Evolutionary conservation across 2,329 filamentous ascomycete genomes (phyloP).

Genomic region (Trichophyton rubrum): DNA sequence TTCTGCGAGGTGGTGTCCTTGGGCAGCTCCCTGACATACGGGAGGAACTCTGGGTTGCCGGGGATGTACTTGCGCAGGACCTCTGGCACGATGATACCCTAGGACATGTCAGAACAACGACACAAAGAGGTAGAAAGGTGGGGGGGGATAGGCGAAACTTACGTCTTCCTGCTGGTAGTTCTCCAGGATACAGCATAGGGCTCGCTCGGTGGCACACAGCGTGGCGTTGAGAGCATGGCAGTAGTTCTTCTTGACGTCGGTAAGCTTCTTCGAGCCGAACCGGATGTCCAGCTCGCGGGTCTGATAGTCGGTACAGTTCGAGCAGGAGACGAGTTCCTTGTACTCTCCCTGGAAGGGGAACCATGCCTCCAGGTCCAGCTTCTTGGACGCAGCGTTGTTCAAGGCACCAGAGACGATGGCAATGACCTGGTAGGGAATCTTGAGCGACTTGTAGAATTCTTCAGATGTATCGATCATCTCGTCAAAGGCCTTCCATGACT

Average conservation of each 20-base stretch:
- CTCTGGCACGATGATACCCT: slow-evolving; percentile 70
- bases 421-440: slow-evolving; percentile 81
- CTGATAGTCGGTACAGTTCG: slow-evolving; percentile 97
- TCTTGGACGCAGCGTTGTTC: slow-evolving; percentile 81
- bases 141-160: slow-evolving; percentile 21
- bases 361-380: slow-evolving; percentile 93
- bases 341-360: slow-evolving; percentile 95
- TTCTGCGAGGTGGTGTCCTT: slow-evolving; percentile 58
- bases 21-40: slow-evolving; percentile 72
- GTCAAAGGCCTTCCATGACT: slow-evolving; percentile 88
- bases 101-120: slow-evolving; percentile 15
- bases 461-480: slow-evolving; percentile 84
- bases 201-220: slow-evolving; percentile 79
- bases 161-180: slow-evolving; percentile 90
- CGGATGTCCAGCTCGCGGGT: slow-evolving; percentile 86
- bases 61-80: slow-evolving; percentile 81
- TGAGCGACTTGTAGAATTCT: slow-evolving; percentile 86
- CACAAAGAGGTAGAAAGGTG: background rate
- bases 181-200: slow-evolving; percentile 87
- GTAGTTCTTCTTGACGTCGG: slow-evolving; percentile 78
- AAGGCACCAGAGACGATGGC: slow-evolving; percentile 92
- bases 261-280: slow-evolving; percentile 76
- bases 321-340: slow-evolving; percentile 95
- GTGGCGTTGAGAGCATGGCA: slow-evolving; percentile 88
- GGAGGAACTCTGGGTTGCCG: slow-evolving; percentile 76